Evolutionary conservation across 2,329 filamentous ascomycete genomes (phyloP).

Genomic region (Diaporthe sp.): DNA sequence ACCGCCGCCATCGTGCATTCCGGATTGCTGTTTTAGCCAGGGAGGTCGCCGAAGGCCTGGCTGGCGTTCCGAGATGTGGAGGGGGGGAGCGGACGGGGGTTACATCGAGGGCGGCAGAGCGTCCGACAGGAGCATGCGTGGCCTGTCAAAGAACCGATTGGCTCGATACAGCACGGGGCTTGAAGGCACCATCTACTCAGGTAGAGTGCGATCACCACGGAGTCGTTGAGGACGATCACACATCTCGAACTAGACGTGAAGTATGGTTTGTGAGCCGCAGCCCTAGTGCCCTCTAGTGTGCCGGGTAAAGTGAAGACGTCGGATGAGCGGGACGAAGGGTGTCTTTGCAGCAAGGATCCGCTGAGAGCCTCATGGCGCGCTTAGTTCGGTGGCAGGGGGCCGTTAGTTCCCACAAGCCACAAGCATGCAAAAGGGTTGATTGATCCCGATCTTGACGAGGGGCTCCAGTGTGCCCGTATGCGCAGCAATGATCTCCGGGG

Average conservation of each 20-base stretch:
- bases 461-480: not conserved
- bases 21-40: constrained; percentile 4
- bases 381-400: not conserved
- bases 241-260: not conserved
- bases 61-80: not conserved
- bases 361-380: constrained; percentile 17
- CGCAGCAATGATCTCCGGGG: constrained; percentile 6
- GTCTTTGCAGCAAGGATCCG: constrained; percentile 12
- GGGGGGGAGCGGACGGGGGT: constrained; percentile 3
- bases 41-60: not conserved
- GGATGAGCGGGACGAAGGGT: constrained; percentile 22
- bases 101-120: constrained; percentile 27
- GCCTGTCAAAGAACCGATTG: not conserved
- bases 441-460: not conserved
- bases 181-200: constrained; percentile 13
- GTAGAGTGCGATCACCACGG: constrained; percentile 25
- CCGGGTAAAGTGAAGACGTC: constrained; percentile 13
- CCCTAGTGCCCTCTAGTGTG: constrained; percentile 5
- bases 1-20: not conserved
- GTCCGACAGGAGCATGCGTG: not conserved
- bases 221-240: constrained; percentile 6
- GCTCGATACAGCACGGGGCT: not conserved
- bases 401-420: not conserved
- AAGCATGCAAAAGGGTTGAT: constrained; percentile 12
- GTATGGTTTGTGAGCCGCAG: constrained; percentile 14